phyloP scores from a whole-genome alignment of 306 rosid genomes.

The Quercus aquifolioides region DNA sequence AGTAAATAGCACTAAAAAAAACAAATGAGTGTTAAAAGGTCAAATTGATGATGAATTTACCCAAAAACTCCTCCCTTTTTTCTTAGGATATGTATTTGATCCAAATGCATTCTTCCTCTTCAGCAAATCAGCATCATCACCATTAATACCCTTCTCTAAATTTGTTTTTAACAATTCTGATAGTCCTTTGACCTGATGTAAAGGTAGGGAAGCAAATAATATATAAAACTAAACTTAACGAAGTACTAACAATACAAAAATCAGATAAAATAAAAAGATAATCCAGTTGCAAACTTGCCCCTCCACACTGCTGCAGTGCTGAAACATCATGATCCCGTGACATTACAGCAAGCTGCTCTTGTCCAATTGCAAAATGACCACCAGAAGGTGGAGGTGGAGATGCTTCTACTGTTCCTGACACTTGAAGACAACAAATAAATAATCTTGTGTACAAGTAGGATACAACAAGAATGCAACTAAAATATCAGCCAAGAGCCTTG shows the following conservation, averaged over 20 bases:
- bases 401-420: constrained; percentile 31
- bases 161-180: constrained; percentile 61
- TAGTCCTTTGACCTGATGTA: constrained; percentile 69
- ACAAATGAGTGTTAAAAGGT: constrained; percentile 3
- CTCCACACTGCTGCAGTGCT: constrained; percentile 63
- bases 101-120: constrained; percentile 73
- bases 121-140: constrained; percentile 68
- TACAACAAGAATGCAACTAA: background rate
- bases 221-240: background rate
- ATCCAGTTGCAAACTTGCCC: constrained; percentile 49
- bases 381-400: background rate
- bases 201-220: constrained; percentile 18
- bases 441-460: background rate
- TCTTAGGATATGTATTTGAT: constrained; percentile 80
- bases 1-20: background rate
- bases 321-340: constrained; percentile 67
- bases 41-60: constrained; percentile 30
- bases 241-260: constrained; percentile 4
- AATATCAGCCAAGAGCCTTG: too few relatives aligned
- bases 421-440: constrained; percentile 7
- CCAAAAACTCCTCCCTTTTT: constrained; percentile 84
- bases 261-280: background rate
- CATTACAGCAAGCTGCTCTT: constrained; percentile 67
- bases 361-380: constrained; percentile 76
- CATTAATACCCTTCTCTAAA: constrained; percentile 78